Base-by-base conservation (phyloP, 2,329 filamentous ascomycete genomes). In the Dichotomopilus funicola region DNA sequence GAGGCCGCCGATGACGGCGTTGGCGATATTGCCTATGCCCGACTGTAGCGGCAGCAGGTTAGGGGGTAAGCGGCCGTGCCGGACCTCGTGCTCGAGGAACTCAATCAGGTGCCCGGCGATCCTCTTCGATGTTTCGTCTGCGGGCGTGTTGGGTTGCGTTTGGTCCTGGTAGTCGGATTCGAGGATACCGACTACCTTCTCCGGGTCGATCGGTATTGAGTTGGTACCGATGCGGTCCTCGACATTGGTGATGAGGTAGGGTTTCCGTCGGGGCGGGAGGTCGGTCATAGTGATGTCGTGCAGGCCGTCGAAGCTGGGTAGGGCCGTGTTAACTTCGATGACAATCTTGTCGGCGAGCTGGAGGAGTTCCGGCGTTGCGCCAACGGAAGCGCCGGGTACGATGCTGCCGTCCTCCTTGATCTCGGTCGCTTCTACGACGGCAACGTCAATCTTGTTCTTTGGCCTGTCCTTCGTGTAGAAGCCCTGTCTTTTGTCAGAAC, bases 321-420 rank as follows among this genome's bases (percentile, higher is more conserved):
- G 82, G 1, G 89, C 77, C 0, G 91, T 95, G 77, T 95, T 95
- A 73, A 95, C 87, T 75, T 95, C 90, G 67, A 95, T 89, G 67
- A 95, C 90, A 72, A 95, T 83, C 80, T 95, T 95, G 70, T 95
- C 89, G 51, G 90, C 89, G 82, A 95, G 89, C 73, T 95, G 89
- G 49, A 95, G 79, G 53, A 95, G 78, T 71, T 95, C 90, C 4
- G 90, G 90, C 3, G 86, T 88, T 10, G 90, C 90, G 53, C 90
- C 90, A 33, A 95, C 89, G 8, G 86, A 90, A 37, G 90, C 89
- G 63, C 91, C 90, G 4, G 88, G 89, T 44, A 95, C 87, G 65
- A 95, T 91, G 62, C 89, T 91, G 60, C 90, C 91, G 68, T 95
- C 88, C 66, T 91, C 87, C 42, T 89, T 89, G 68, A 95, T 95